Percentiles rank a stretch among this genome's conserved stretches.
Conservation (phyloP, 768 basidiomycete genomes). For the Lactarius akahatsu region DNA sequence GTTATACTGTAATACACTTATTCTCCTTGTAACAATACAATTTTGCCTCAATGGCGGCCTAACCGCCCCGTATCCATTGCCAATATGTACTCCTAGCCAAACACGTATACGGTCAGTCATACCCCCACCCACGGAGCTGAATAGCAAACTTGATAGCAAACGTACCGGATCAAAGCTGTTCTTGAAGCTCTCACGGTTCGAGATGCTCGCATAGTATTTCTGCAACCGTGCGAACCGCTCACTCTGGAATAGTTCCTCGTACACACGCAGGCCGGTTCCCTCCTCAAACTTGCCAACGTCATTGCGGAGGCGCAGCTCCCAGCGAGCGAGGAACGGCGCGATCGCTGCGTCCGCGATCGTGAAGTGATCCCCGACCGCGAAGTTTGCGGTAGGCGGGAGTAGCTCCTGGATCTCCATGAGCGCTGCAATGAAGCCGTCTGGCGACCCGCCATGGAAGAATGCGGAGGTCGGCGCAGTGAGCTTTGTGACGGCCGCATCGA, state of each 20-base stretch:
- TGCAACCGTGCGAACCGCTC: conserved; percentile 47
- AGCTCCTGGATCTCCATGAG: conserved; percentile 49
- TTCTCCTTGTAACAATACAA: neutral
- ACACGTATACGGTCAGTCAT: neutral
- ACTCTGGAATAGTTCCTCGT: conserved; percentile 39
- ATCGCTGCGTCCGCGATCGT: conserved; percentile 60
- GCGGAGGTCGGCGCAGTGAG: conserved; percentile 40
- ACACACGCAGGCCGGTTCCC: conserved; percentile 43
- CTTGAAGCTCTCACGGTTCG: conserved; percentile 51
- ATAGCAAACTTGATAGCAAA: conserved; percentile 34
- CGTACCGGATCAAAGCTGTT: conserved; percentile 53
- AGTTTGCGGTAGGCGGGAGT: conserved; percentile 45
- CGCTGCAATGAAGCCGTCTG: conserved; percentile 41
- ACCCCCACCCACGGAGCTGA: neutral
- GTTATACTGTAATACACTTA: neutral
- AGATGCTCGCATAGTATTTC: conserved; percentile 46
- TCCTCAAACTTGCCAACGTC: conserved; percentile 48
- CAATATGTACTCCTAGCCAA: neutral
- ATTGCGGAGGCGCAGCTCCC: conserved; percentile 43
- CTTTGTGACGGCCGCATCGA: conserved; percentile 48
- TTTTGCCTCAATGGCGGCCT: conserved; percentile 25
- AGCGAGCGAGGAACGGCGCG: conserved; percentile 55
- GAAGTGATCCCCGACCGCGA: conserved; percentile 43
- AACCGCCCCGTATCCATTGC: neutral
- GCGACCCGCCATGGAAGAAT: conserved; percentile 38